These are phyloP conservation scores for Daldinia loculata DNA, from an alignment of 495 filamentous ascomycete species.

Conservation along the genomic window DNA sequence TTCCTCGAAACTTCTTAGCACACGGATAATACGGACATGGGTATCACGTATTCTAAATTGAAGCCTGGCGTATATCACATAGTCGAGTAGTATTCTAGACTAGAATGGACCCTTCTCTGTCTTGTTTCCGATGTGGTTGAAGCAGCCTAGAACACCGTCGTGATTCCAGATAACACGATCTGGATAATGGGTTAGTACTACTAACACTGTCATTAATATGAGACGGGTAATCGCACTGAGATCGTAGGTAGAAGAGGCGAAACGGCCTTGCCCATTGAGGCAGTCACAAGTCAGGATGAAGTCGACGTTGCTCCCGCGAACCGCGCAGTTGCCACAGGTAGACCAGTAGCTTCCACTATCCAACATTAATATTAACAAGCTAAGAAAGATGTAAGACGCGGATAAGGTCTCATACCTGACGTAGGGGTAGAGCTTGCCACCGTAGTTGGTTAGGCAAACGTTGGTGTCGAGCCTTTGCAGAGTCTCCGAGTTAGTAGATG, in stretches of 20 bases:
- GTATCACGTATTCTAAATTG: background rate
- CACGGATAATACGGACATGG: background rate
- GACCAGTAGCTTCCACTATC: conserved; percentile 44
- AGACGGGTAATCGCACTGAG: conserved; percentile 37
- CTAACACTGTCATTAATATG: background rate
- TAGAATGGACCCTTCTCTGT: conserved; percentile 43
- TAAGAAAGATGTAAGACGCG: background rate
- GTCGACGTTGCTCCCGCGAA: conserved; percentile 24
- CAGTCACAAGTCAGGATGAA: conserved; percentile 44
- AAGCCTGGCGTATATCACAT: background rate
- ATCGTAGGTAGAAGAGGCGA: conserved; percentile 34
- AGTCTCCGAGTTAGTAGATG: conserved; percentile 15
- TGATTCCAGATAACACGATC: conserved; percentile 45
- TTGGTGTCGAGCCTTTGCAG: conserved; percentile 45
- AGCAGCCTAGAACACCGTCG: conserved; percentile 45
- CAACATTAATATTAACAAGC: background rate
- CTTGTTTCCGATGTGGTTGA: conserved; percentile 44
- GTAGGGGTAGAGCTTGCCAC: conserved; percentile 40
- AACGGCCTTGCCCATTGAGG: conserved; percentile 9
- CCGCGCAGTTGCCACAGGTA: conserved; percentile 42
- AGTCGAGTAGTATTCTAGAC: background rate
- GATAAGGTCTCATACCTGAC: conserved; percentile 22
- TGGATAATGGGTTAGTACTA: conserved; percentile 2
- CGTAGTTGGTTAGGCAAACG: conserved; percentile 41
- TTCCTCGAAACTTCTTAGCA: background rate